These are phyloP conservation scores for Eimeria brunetti DNA, from an alignment of 169 alveolate species.

Conservation along the genomic window DNA sequence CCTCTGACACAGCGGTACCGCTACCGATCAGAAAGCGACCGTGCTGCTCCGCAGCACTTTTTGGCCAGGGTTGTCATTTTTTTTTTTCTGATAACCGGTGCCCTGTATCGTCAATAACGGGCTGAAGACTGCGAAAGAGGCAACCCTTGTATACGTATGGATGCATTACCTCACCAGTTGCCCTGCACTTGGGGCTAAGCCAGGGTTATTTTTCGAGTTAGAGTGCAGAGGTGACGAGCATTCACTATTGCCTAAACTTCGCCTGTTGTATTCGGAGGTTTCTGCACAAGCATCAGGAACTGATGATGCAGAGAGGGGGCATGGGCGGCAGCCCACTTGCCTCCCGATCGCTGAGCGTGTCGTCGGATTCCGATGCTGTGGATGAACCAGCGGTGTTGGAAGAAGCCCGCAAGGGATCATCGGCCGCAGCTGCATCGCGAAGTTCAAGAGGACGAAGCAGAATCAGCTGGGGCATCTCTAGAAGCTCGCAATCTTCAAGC, in stretches of 20 bases:
- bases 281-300: background rate
- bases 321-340: background rate
- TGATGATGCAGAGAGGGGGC: background rate
- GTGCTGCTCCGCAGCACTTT: background rate
- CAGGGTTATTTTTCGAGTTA: background rate
- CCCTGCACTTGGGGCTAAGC: background rate
- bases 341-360: conserved; percentile 52
- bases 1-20: background rate
- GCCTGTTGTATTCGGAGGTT: background rate
- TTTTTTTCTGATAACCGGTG: background rate
- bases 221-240: background rate
- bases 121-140: background rate
- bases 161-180: background rate
- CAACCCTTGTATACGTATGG: background rate
- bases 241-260: background rate
- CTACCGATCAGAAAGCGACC: background rate
- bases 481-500: background rate
- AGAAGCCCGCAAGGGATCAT: conserved; percentile 39
- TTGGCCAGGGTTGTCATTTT: background rate
- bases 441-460: background rate
- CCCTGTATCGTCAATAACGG: background rate
- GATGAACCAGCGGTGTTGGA: conserved; percentile 52
- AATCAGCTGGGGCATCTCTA: background rate
- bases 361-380: conserved; percentile 37
- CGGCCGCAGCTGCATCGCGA: background rate